phyloP scores from a whole-genome alignment of 1,284 basidiomycete species.

The Tilletia setariae region DNA sequence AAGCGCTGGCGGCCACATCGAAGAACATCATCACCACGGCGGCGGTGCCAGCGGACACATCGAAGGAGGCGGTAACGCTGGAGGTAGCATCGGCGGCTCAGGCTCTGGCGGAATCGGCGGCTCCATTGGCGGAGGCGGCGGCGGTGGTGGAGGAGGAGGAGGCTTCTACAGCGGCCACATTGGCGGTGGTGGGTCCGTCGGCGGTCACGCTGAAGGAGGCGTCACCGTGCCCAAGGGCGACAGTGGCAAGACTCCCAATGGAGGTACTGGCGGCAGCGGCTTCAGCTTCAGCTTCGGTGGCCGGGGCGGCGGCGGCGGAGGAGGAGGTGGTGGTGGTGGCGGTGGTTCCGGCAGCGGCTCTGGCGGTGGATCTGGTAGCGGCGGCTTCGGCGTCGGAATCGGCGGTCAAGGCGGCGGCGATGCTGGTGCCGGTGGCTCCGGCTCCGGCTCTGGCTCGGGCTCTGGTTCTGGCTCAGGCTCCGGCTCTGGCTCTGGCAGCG shows the following conservation, averaged over 20 bases:
- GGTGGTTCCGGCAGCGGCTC: neutral
- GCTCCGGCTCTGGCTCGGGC: too few relatives aligned
- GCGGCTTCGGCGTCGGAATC: too few relatives aligned
- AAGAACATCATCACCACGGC: too few relatives aligned
- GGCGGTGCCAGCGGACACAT: too few relatives aligned
- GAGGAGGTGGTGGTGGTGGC: neutral
- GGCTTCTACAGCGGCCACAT: constrained; percentile 7
- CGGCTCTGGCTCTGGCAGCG: constrained; percentile 15
- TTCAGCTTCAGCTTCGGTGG: neutral
- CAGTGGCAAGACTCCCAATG: neutral
- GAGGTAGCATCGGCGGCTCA: neutral
- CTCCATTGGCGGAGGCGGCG: neutral
- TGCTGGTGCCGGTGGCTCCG: too few relatives aligned
- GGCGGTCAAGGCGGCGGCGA: too few relatives aligned
- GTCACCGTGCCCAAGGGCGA: neutral
- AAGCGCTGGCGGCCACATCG: too few relatives aligned
- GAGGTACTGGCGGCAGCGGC: neutral
- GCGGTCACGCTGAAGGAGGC: neutral
- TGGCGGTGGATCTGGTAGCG: too few relatives aligned
- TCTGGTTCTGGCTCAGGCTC: neutral
- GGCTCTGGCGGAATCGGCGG: constrained; percentile 12
- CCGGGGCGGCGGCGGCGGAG: neutral
- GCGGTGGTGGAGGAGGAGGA: constrained; percentile 1
- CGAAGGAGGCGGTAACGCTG: too few relatives aligned
- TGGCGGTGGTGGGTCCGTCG: neutral